Percentiles rank a stretch among this genome's conserved stretches.
Conservation (phyloP, 768 basidiomycete genomes). For the Rossbeevera mucosa region DNA sequence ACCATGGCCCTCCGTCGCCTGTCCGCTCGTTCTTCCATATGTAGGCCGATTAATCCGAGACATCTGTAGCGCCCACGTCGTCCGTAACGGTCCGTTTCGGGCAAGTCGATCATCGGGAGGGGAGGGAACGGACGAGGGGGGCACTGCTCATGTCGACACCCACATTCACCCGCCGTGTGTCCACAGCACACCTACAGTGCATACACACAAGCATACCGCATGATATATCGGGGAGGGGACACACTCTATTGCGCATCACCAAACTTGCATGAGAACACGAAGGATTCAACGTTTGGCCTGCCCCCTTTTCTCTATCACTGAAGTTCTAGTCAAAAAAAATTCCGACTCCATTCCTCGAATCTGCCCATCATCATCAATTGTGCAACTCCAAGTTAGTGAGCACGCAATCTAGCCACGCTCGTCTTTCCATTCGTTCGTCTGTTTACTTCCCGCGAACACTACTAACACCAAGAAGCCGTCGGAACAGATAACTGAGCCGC, state of each 20-base stretch:
- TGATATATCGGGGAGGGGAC: not conserved
- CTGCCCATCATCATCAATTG: not conserved
- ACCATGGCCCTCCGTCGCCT: constrained; percentile 9
- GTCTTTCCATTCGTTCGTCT: not conserved
- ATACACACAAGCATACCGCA: no score
- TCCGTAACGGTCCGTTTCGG: not conserved
- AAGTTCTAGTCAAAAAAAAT: no score
- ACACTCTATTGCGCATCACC: no score
- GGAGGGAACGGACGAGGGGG: not conserved
- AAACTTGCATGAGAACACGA: no score
- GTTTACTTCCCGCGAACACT: not conserved
- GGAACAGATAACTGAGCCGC: not conserved
- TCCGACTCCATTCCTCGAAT: no score
- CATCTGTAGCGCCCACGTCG: not conserved
- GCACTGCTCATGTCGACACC: not conserved
- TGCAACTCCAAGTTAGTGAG: not conserved
- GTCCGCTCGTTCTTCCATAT: constrained; percentile 1
- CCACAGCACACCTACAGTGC: not conserved
- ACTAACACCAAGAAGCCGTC: not conserved
- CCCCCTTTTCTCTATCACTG: no score
- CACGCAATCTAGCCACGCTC: not conserved
- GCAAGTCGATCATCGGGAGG: constrained; percentile 5
- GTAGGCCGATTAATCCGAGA: not conserved
- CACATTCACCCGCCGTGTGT: not conserved
- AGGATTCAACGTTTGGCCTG: no score